Evolutionary conservation across 2,329 filamentous ascomycete genomes (phyloP), one percentile per base, ranked within the genome.

Genomic region (Xylaria sp.): DNA sequence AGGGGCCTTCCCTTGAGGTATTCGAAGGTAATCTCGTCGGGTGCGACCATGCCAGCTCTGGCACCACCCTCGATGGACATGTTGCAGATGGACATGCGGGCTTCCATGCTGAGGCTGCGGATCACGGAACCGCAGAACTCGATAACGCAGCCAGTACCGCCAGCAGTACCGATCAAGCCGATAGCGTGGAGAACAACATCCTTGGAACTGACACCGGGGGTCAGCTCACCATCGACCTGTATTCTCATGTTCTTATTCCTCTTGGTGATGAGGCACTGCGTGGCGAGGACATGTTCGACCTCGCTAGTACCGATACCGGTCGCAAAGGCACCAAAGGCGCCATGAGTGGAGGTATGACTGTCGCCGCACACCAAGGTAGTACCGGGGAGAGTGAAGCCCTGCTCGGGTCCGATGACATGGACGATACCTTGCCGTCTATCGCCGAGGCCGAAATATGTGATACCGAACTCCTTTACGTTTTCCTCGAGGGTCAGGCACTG

Each of bases 171-270:
- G 70, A 98, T 97, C 72, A 90, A 81, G 73, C 95, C 95, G 74
- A 99, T 99, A 60, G 92, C 91, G 77, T 98, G 88, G 59, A 98
- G 88, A 69, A 98, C 87, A 65, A 98, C 89, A 73, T 99, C 95
- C 82, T 99, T 99, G 76, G 92, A 96, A 80, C 91, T 96, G 61
- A 98, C 95, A 66, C 95, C 95, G 3, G 94, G 90, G 35, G 90
- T 87, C 60, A 98, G 87, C 77, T 94, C 89, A 57, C 95, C 95
- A 69, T 98, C 92, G 64, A 98, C 92, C 79, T 97, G 92, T 72
- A 99, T 90, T 74, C 92, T 90, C 94, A 99, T 98, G 84, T 99
- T 98, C 83, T 97, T 98, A 80, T 92, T 97, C 75, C 93, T 87
- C 81, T 92, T 92, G 67, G 94, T 96, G 77, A 97, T 93, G 69